Conservation (phyloP, 2,329 filamentous ascomycete genomes). For the Calycina herbarum region DNA sequence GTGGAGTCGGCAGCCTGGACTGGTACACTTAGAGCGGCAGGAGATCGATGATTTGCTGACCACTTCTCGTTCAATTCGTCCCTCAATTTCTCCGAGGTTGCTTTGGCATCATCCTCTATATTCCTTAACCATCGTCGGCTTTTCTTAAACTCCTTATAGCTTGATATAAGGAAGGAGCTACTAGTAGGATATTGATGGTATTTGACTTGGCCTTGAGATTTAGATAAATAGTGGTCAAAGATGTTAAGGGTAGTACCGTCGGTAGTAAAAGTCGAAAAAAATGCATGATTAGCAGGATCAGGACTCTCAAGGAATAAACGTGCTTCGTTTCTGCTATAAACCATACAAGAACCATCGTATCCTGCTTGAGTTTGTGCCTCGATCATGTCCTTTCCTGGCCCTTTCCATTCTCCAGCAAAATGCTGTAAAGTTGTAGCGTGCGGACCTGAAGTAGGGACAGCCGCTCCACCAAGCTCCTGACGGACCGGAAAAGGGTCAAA, state of each 20-base stretch:
- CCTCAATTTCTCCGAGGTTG: conserved; percentile 21
- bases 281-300: conserved; percentile 20
- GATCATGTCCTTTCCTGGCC: conserved; percentile 16
- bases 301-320: conserved; percentile 19
- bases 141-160: conserved; percentile 24
- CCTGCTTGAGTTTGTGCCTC: conserved; percentile 20
- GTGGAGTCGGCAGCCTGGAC: neutral
- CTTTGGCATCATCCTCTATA: conserved; percentile 23
- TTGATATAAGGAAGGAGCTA: conserved; percentile 19
- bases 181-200: neutral
- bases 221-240: conserved; percentile 19
- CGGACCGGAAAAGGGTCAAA: conserved; percentile 23
- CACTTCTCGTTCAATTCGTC: conserved; percentile 22
- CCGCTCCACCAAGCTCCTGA: conserved; percentile 18
- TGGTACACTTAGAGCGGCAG: neutral
- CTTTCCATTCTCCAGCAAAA: conserved; percentile 24
- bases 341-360: conserved; percentile 27
- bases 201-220: conserved; percentile 10
- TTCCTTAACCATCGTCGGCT: conserved; percentile 22
- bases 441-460: neutral
- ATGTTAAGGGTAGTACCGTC: conserved; percentile 13
- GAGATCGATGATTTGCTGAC: neutral
- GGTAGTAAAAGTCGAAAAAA: conserved; percentile 25
- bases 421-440: conserved; percentile 21
- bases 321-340: conserved; percentile 26